Evolutionary conservation across 352 stramenopile species (phyloP), one percentile per base, ranked within the genome.

Genomic region (Phytophthora hybrid): DNA sequence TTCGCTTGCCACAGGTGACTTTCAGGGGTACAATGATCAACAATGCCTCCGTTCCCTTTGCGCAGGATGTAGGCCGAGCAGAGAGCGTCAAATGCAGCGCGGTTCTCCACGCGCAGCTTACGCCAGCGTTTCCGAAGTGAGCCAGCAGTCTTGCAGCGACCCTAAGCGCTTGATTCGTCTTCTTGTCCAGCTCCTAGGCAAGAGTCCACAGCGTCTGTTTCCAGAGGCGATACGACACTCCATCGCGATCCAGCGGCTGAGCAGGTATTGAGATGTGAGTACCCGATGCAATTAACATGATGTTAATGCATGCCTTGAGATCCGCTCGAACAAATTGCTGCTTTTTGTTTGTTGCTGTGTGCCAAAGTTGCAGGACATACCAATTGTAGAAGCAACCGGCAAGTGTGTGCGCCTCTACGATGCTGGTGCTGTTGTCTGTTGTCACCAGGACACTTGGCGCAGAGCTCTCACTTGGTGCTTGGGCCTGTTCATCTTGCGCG

Each of bases 351-450:
- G 41, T 47, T 47, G 39, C 39, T 47, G 39, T 47, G 16, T 47
- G 11, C 39, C 39, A 47, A 47, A 18, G 39, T 19, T 19, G 39
- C 4, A 47, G 44, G 46, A 54, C n/a, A 54, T 54, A 29, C n/a
- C 47, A 54, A 29, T 54, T 54, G n/a, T 29, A 54, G 47, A 54
- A 54, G 47, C n/a, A 54, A 29, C 7, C 47, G 8, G 47, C 47
- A 29, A 54, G 47, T n/a, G 47, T 54, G 41, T 21, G 41, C 14
- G 41, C 41, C 41, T 49, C 41, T 14, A 49, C 14, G 41, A 49
- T 49, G 41, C 41, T 54, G n/a, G 9, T 54, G n/a, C 47, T 23
- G n/a, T n/a, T n/a, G 47, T 54, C n/a, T 53, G 47, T 29, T 29
- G 47, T n/a, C 19, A 54, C 47, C 18, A 29, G 47, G 19, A n/a